Evolutionary conservation across 179 eudicot genomes (phyloP), one percentile per base, ranked within the genome.

Genomic region (Nepenthes alata): DNA sequence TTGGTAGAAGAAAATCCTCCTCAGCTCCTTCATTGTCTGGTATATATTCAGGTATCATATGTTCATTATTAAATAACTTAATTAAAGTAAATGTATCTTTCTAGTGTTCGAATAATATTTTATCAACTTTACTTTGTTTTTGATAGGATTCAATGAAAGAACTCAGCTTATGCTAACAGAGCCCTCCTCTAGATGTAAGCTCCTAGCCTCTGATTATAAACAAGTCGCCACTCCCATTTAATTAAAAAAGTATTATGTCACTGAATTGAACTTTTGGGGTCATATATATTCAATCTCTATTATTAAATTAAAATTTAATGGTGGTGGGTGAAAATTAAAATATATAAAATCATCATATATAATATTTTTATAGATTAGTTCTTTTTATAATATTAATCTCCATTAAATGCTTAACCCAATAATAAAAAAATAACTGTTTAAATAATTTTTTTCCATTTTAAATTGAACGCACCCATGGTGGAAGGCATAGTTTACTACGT

Each of bases 1-100:
- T 88, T 59, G 96, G 96, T 60, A 66, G 96, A 70, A 80, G 78
- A 64, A 88, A 77, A 52, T 68, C 93, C 55, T 69, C 74, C 13
- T 51, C 77, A 35, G 50, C 69, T 0, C 25, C 72, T 60, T 12
- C 61, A 0, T 14, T 25, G 45, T 6, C 69, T 66, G 75, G 73
- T 71, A 63, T 41, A 8, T 59, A 35, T 13, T 8, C 10, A 35
- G 4, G 5, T 7, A 11, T 7, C 14, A 15, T 38, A 41, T 37
- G 34, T 12, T 39, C 48, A 11, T 56, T 4, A 16, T 35, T 55
- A 25, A 25, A 25, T 25, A 25, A 25, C 25, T 25, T 25, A 25
- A 25, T 25, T 25, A 25, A 25, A 25, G 25, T 25, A 25, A 25
- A 25, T 25, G 25, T 25, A 25, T 25, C 25, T 25, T 25, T 25